phyloP scores from a whole-genome alignment of 2,329 filamentous ascomycete species.

The Neofusicoccum laricinum region DNA sequence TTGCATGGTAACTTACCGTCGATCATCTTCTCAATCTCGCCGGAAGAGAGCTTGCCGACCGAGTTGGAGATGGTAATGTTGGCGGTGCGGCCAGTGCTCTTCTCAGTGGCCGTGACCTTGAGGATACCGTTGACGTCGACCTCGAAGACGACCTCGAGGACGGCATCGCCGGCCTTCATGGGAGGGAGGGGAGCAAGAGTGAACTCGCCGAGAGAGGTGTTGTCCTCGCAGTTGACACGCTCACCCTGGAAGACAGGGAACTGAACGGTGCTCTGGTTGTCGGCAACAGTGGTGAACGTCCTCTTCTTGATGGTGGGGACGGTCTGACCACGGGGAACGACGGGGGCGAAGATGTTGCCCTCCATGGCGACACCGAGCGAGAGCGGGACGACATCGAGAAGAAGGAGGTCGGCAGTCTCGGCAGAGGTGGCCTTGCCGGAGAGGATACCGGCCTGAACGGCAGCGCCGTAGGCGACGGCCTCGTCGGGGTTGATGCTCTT shows the following conservation, averaged over 20 bases:
- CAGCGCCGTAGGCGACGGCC: constrained; percentile 97
- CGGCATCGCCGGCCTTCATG: constrained; percentile 91
- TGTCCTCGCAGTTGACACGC: constrained; percentile 96
- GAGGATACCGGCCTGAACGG: constrained; percentile 97
- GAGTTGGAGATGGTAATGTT: constrained; percentile 99
- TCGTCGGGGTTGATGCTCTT: constrained; percentile 99
- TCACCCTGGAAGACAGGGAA: constrained; percentile 97
- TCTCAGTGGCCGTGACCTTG: constrained; percentile 98
- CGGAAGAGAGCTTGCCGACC: constrained; percentile 92
- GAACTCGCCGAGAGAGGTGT: constrained; percentile 97
- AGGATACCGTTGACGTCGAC: constrained; percentile 99
- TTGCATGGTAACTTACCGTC: constrained; percentile 54
- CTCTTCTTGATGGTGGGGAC: constrained; percentile 78
- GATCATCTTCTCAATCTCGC: constrained; percentile 98
- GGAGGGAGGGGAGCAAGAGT: constrained; percentile 83
- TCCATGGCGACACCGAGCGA: constrained; percentile 99
- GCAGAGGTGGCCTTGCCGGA: constrained; percentile 96
- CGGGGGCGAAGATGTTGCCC: constrained; percentile 96
- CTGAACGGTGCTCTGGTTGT: constrained; percentile 68
- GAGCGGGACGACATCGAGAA: constrained; percentile 93
- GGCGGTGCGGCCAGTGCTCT: constrained; percentile 93
- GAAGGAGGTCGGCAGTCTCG: constrained; percentile 89
- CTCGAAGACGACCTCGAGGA: constrained; percentile 97
- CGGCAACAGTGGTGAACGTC: constrained; percentile 83
- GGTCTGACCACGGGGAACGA: constrained; percentile 63